A percentile compares a stretch with the other conserved stretches of the same genome.
phyloP scores from a whole-genome alignment of 352 stramenopile genomes.

The Halophytophthora batemanensis region DNA sequence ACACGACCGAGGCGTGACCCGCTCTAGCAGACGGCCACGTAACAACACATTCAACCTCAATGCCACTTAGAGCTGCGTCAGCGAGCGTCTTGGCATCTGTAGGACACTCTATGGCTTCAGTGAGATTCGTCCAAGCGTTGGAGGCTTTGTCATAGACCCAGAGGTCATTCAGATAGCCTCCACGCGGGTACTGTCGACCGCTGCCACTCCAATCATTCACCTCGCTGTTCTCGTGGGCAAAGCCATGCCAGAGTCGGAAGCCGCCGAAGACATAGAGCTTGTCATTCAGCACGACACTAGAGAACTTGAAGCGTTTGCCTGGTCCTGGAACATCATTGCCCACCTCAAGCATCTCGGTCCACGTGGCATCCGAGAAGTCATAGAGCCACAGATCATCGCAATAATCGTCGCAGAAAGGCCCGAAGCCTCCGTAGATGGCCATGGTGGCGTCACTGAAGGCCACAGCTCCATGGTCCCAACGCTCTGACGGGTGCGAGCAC shows the following conservation, averaged over 20 bases:
- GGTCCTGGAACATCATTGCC: constrained; percentile 56
- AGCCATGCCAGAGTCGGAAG: constrained; percentile 95
- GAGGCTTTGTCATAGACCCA: constrained; percentile 80
- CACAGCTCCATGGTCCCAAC: constrained; percentile 87
- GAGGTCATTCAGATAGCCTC: constrained; percentile 95
- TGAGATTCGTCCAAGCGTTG: constrained; percentile 72
- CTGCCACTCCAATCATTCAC: constrained; percentile 83
- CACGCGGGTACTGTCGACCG: constrained; percentile 66
- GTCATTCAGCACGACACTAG: constrained; percentile 60
- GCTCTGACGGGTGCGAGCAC: constrained; percentile 86
- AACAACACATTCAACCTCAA: constrained; percentile 75
- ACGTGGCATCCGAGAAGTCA: constrained; percentile 88
- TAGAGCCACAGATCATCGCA: constrained; percentile 96
- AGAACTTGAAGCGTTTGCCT: constrained; percentile 92
- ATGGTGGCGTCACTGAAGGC: constrained; percentile 90
- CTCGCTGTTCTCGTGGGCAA: constrained; percentile 87
- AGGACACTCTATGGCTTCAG: constrained; percentile 63
- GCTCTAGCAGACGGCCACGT: constrained; percentile 87
- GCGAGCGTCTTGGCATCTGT: constrained; percentile 32
- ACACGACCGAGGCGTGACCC: constrained; percentile 78
- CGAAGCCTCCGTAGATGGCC: constrained; percentile 93
- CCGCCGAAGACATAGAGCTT: constrained; percentile 89
- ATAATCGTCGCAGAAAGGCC: constrained; percentile 92
- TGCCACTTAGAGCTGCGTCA: constrained; percentile 58
- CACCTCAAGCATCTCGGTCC: constrained; percentile 84